Evolutionary conservation across 257 asterid species (phyloP), one percentile per base, ranked within the genome.

Genomic region (Forsythia viridissima): DNA sequence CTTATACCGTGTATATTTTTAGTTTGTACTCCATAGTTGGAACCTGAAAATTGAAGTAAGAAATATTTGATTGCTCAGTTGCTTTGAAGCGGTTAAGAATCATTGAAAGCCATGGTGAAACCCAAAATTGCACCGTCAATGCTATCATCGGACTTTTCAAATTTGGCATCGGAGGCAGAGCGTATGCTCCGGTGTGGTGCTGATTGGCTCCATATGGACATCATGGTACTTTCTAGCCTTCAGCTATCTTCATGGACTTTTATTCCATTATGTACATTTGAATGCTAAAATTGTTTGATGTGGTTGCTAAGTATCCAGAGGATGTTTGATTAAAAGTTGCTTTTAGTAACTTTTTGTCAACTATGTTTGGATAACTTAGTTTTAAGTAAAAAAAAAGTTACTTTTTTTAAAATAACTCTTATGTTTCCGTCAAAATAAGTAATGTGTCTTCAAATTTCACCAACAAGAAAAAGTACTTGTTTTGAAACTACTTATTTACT

Each of bases 181-280:
- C 85, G 93, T 74, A 94, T 94, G 96, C 76, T 94, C 84, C 82
- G 79, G 30, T 94, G 79, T 71, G 97, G 99, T 70, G 99, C 98
- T 20, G 97, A 94, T 88, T 94, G 99, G 99, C 97, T 94, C 73
- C 98, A 94, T 85, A 93, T 94, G 99, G 99, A 94, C 77, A 89
- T 94, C 61, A 94, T 94, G 99, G 99, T 93, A 87, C 36, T n/a
- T 76, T 81, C 39, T 63, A 63, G 18, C 15, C 8, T 0, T 15
- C 37, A 63, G 40, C 70, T 63, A 9, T 63, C 70, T 8, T 30
- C 70, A 21, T 8, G 70, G 7, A 8, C 21, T 63, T 12, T 24
- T 1, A 63, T 63, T 21, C 16, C 39, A 24, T 63, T 30, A 30
- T 4, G 67, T 20, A 21, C 39, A 63, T 63, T 21, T 63, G 39